Percentiles rank a stretch among this genome's conserved stretches.
These are phyloP conservation scores for Ramicandelaber brevisporus DNA, from an alignment of 192 early-diverging fungal genomes.

Conservation along the genomic window DNA sequence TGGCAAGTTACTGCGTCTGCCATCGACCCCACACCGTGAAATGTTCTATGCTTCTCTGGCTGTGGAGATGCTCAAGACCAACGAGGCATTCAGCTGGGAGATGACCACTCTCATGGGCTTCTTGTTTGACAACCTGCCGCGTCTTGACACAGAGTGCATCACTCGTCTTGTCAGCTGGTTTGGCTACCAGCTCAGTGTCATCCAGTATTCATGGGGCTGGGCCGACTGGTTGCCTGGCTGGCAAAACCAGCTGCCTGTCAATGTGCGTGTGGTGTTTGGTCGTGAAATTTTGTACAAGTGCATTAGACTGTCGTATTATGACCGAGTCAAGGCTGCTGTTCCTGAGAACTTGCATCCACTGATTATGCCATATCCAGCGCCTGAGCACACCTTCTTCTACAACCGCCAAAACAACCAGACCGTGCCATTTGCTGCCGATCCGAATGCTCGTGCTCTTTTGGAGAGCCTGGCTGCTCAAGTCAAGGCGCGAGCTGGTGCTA, in stretches of 20 bases:
- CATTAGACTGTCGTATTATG: slow-evolving; percentile 68
- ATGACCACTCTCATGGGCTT: slow-evolving; percentile 9
- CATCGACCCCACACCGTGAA: slow-evolving; percentile 13
- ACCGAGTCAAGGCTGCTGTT: slow-evolving; percentile 54
- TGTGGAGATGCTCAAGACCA: slow-evolving; percentile 20
- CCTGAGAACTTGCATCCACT: slow-evolving; percentile 32
- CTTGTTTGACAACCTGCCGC: slow-evolving; percentile 6
- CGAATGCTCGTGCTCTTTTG: slow-evolving; percentile 22
- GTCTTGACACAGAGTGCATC: slow-evolving; percentile 55
- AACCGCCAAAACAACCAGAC: slow-evolving; percentile 17
- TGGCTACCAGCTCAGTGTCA: slow-evolving; percentile 46
- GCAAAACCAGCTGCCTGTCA: slow-evolving; percentile 4
- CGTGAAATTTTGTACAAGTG: slow-evolving; percentile 67
- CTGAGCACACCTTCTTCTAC: slow-evolving; percentile 45
- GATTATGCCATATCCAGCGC: slow-evolving; percentile 33
- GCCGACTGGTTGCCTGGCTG: slow-evolving; percentile 29
- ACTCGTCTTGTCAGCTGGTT: slow-evolving; percentile 79
- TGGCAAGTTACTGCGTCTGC: slow-evolving; percentile 25
- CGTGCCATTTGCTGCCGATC: slow-evolving; percentile 21
- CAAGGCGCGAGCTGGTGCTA: slow-evolving; percentile 13
- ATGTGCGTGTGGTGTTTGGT: slow-evolving; percentile 23
- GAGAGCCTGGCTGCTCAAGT: slow-evolving; percentile 15
- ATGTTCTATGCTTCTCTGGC: slow-evolving; percentile 21
- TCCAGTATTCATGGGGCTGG: too few relatives aligned
- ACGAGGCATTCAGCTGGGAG: slow-evolving; percentile 10